These are phyloP conservation scores for Astragalus membranaceus DNA, from an alignment of 306 rosid species.

Conservation along the genomic window DNA sequence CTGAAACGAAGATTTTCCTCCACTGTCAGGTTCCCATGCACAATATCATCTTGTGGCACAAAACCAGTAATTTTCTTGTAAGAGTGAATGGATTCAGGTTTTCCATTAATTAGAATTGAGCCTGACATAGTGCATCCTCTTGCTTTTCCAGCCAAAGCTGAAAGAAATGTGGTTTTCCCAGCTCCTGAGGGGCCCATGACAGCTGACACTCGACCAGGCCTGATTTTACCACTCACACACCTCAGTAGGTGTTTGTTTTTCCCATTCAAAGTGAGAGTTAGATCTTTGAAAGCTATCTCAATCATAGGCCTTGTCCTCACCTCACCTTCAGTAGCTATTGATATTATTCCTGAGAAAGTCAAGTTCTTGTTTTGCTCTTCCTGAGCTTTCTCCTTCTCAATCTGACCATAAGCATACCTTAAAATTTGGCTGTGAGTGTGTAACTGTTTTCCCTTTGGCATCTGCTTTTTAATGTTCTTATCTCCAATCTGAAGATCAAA, in stretches of 20 bases:
- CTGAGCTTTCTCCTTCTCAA: constrained; percentile 84
- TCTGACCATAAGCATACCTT: constrained; percentile 78
- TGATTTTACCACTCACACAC: constrained; percentile 64
- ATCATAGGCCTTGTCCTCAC: constrained; percentile 53
- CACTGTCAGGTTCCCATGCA: constrained; percentile 83
- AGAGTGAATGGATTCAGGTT: constrained; percentile 50
- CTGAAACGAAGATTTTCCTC: constrained; percentile 86
- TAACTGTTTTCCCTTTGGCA: constrained; percentile 44
- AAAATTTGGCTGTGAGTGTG: constrained; percentile 75
- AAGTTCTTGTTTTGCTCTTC: constrained; percentile 59
- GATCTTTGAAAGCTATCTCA: constrained; percentile 69
- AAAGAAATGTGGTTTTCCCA: constrained; percentile 85
- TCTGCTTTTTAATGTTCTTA: constrained; percentile 56
- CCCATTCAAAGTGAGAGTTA: constrained; percentile 66
- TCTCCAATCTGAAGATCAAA: constrained; percentile 63
- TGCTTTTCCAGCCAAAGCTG: constrained; percentile 70
- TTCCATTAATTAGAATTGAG: constrained; percentile 64
- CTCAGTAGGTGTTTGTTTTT: constrained; percentile 55
- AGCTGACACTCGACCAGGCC: constrained; percentile 77
- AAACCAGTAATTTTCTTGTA: constrained; percentile 70
- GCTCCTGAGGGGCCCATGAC: constrained; percentile 96
- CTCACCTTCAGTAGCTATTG: constrained; percentile 61
- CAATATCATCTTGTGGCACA: constrained; percentile 91
- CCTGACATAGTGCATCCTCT: constrained; percentile 61
- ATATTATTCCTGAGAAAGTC: constrained; percentile 71